These are phyloP conservation scores for Cucumis hystrix DNA, from an alignment of 306 rosid genomes.

Conservation along the genomic window DNA sequence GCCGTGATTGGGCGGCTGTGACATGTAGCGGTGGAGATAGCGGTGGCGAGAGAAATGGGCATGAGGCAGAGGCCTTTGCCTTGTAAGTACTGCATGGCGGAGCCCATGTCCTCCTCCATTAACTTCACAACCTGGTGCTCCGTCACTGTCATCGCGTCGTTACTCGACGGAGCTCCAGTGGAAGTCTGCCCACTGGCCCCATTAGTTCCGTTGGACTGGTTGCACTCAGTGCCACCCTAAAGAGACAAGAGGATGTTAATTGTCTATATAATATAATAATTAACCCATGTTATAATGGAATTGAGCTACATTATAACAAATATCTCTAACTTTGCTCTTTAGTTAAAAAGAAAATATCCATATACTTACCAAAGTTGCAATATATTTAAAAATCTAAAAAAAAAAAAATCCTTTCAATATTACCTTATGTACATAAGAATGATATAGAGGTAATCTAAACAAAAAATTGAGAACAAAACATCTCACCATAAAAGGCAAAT, in stretches of 20 bases:
- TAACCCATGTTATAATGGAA: too few relatives aligned
- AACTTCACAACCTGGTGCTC: constrained; percentile 88
- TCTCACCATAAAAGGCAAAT: too few relatives aligned
- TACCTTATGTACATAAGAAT: too few relatives aligned
- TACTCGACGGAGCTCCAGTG: constrained; percentile 28
- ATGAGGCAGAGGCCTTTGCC: constrained; percentile 97
- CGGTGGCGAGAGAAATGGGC: constrained; percentile 93
- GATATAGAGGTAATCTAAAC: too few relatives aligned
- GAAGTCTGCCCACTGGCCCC: constrained; percentile 14
- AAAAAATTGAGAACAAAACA: too few relatives aligned
- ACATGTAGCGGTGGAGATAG: constrained; percentile 79
- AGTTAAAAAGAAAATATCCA: too few relatives aligned
- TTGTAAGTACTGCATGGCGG: constrained; percentile 96
- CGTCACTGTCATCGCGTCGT: constrained; percentile 54
- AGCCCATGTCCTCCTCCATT: constrained; percentile 96
- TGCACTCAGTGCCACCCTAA: constrained; percentile 65
- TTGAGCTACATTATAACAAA: too few relatives aligned
- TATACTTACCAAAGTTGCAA: too few relatives aligned
- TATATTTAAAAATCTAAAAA: too few relatives aligned
- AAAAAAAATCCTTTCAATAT: too few relatives aligned
- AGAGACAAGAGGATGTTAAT: neutral
- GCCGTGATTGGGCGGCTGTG: constrained; percentile 34
- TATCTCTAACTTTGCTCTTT: too few relatives aligned
- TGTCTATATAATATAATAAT: too few relatives aligned
- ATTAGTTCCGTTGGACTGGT: constrained; percentile 25